Base-by-base conservation (phyloP, 179 eudicot species). In the Gypsophila paniculata region DNA sequence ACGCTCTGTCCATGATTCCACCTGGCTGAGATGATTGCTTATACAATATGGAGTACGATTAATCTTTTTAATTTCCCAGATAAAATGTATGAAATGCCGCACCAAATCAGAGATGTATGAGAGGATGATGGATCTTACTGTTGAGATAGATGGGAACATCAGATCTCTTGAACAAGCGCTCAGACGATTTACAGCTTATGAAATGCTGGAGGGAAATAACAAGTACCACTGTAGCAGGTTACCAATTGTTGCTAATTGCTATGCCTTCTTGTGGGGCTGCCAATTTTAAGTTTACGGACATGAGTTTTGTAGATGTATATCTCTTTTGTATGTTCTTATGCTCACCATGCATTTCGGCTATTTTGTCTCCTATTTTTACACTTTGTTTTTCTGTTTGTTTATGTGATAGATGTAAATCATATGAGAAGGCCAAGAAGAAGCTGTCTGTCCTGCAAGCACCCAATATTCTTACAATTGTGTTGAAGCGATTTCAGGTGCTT, bases 101-200 rank as follows among this genome's bases (percentile, higher is more conserved):
- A 74, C 73, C 65, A 91, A 80, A 81, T 94, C 99, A 58, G 91
- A 86, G 80, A 85, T 79, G 68, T 78, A 81, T 76, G 99, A 94
- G 74, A 87, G 85, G 70, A 89, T 94, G 84, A 88, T 89, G 99
- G 99, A 94, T 81, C 96, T 94, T 13, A 85, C 90, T 32, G 93
- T 89, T 46, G 98, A 93, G 82, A 89, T 93, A 61, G 93, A 75
- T 23, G 99, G 99, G 71, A 86, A 94, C 74, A 84, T 91, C 58
- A 83, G 83, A 61, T 88, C 96, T 63, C 80, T 94, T 52, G 97
- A 94, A 74, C 89, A 89, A 65, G 99, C 99, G 21, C 86, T 94
- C 8, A 71, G 53, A 64, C 80, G 81, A 61, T 94, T 88, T 74
- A 94, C 97, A 13, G 81, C 79, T 25, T 83, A 85, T 55, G 99